A percentile compares a stretch with the other conserved stretches of the same genome.
These are phyloP conservation scores for Candida krabiensis DNA, from an alignment of 805 yeast species.

Conservation along the genomic window DNA sequence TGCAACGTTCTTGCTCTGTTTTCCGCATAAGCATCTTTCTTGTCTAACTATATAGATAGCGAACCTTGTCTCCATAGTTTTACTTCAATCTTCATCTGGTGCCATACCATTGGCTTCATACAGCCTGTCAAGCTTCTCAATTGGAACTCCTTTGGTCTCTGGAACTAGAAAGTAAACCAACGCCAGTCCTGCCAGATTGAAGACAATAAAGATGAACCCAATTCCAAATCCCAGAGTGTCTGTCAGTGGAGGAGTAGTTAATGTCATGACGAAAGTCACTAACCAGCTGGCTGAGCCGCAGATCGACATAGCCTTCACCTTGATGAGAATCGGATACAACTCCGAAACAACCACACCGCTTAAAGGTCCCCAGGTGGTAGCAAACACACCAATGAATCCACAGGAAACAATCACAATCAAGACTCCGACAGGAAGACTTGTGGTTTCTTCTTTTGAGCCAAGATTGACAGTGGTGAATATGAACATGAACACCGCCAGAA, in stretches of 20 bases:
- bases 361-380: slow-evolving; percentile 75
- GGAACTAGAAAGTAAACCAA: slow-evolving; percentile 33
- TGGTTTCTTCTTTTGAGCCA: slow-evolving; percentile 34
- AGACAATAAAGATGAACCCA: slow-evolving; percentile 55
- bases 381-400: slow-evolving; percentile 60
- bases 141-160: slow-evolving; percentile 30
- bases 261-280: slow-evolving; percentile 60
- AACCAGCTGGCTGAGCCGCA: slow-evolving; percentile 66
- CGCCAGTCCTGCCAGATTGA: slow-evolving; percentile 19
- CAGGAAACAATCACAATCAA: slow-evolving; percentile 59
- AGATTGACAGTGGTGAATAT: slow-evolving; percentile 59
- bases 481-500: slow-evolving; percentile 53
- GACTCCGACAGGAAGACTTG: slow-evolving; percentile 44
- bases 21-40: too few relatives aligned
- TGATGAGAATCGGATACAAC: slow-evolving; percentile 60
- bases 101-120: too few relatives aligned
- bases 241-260: slow-evolving; percentile 69
- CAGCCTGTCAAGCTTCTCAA: slow-evolving; percentile 22
- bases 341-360: slow-evolving; percentile 66
- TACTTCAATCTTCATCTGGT: too few relatives aligned
- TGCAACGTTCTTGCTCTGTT: too few relatives aligned
- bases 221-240: slow-evolving; percentile 59
- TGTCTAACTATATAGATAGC: too few relatives aligned
- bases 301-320: slow-evolving; percentile 53
- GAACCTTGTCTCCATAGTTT: too few relatives aligned